phyloP scores from a whole-genome alignment of 768 basidiomycete genomes.

The Lanmaoa rubissima region DNA sequence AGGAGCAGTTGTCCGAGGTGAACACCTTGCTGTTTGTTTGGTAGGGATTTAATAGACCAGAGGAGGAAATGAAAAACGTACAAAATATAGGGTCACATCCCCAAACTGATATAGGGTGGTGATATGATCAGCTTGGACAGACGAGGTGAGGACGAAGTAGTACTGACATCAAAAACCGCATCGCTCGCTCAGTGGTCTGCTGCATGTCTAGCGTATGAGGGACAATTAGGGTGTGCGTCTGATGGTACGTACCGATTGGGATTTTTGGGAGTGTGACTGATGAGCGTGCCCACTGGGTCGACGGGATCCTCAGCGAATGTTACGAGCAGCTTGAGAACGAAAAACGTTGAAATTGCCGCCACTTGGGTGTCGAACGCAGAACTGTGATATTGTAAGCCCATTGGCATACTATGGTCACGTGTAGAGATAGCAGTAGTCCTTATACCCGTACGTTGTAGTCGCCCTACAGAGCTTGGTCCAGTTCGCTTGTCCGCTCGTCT shows the following conservation, averaged over 20 bases:
- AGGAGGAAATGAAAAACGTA: neutral
- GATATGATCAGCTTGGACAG: neutral
- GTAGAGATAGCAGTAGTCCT: no score
- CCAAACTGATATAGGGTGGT: constrained; percentile 31
- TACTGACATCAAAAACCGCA: constrained; percentile 39
- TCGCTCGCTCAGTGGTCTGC: constrained; percentile 1
- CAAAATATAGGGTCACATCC: constrained; percentile 25
- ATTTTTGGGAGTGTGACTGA: no score
- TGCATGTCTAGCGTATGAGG: constrained; percentile 24
- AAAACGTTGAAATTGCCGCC: no score
- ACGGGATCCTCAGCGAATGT: no score
- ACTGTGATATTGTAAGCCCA: no score
- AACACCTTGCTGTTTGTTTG: neutral
- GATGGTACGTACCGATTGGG: constrained; percentile 32
- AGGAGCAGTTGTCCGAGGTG: neutral
- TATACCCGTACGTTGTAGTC: no score
- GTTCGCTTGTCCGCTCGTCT: no score
- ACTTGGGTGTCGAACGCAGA: no score
- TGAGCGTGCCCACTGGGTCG: no score
- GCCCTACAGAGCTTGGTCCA: no score
- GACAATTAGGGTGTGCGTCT: neutral
- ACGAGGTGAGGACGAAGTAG: neutral
- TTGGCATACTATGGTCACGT: no score
- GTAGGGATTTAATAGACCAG: neutral
- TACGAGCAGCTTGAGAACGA: no score